These are phyloP conservation scores for Rugonectria rugulosa DNA, from an alignment of 2,329 filamentous ascomycete species.

Conservation along the genomic window DNA sequence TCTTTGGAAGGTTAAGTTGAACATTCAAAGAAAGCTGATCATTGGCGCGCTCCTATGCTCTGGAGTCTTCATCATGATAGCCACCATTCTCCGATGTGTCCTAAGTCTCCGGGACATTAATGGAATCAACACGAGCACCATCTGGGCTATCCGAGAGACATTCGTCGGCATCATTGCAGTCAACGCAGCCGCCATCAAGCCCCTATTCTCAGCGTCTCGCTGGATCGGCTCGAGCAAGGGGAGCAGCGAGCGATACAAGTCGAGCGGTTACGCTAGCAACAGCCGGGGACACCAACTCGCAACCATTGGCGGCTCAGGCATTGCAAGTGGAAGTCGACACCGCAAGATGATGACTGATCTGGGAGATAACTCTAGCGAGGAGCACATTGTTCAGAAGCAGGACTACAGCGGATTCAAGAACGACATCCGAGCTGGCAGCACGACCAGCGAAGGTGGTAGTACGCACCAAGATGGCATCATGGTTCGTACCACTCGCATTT, in stretches of 20 bases:
- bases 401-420: slow-evolving; percentile 31
- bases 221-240: slow-evolving; percentile 46
- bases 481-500: slow-evolving; percentile 13
- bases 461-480: slow-evolving; percentile 31
- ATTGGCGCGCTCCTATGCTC: slow-evolving; percentile 51
- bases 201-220: slow-evolving; percentile 44
- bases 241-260: slow-evolving; percentile 38
- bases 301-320: slow-evolving; percentile 36
- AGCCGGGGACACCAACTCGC: slow-evolving; percentile 36
- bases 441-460: slow-evolving; percentile 29
- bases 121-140: slow-evolving; percentile 48
- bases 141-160: slow-evolving; percentile 54
- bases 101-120: slow-evolving; percentile 46
- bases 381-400: slow-evolving; percentile 39
- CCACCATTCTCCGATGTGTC: slow-evolving; percentile 51
- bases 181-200: slow-evolving; percentile 51
- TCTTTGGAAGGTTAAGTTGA: slow-evolving; percentile 49
- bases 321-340: slow-evolving; percentile 23
- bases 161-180: slow-evolving; percentile 54
- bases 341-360: slow-evolving; percentile 35
- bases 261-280: slow-evolving; percentile 33
- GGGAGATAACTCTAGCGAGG: slow-evolving; percentile 43
- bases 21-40: slow-evolving; percentile 46
- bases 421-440: slow-evolving; percentile 32
- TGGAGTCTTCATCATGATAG: slow-evolving; percentile 53